A percentile compares a stretch with the other conserved stretches of the same genome.
phyloP scores from a whole-genome alignment of 1,139 yeast species.

The Taiozyma sp. region DNA sequence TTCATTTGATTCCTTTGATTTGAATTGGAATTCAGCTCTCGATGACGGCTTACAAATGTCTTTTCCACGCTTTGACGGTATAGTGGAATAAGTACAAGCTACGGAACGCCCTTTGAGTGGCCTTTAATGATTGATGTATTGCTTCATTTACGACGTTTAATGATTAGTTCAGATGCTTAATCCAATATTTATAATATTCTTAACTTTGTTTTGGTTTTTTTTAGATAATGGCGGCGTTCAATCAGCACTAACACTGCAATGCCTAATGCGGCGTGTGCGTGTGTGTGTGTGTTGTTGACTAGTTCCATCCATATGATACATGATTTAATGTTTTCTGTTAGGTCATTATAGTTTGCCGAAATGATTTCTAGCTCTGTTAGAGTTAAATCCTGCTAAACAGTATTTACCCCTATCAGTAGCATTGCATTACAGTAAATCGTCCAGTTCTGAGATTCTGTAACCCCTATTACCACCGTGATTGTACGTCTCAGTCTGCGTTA shows the following conservation, averaged over 20 bases:
- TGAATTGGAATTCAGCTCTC: neutral
- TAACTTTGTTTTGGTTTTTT: neutral
- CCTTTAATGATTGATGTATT: neutral
- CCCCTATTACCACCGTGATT: conserved; percentile 9
- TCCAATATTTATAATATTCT: neutral
- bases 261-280: too few species aligned
- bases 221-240: neutral
- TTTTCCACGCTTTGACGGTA: neutral
- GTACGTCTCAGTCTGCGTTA: conserved; percentile 18
- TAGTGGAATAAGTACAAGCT: neutral
- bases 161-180: neutral
- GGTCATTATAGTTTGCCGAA: too few species aligned
- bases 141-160: neutral
- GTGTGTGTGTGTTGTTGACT: too few species aligned
- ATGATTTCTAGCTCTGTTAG: too few species aligned
- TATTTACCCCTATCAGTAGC: neutral
- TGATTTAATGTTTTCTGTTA: neutral
- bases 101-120: neutral
- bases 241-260: neutral
- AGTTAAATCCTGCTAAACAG: too few species aligned
- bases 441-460: conserved; percentile 1
- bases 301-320: neutral
- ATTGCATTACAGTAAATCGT: neutral
- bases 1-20: neutral
- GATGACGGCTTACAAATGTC: neutral